Conservation (phyloP, 441 rosid species). For the Sinapis alba region DNA sequence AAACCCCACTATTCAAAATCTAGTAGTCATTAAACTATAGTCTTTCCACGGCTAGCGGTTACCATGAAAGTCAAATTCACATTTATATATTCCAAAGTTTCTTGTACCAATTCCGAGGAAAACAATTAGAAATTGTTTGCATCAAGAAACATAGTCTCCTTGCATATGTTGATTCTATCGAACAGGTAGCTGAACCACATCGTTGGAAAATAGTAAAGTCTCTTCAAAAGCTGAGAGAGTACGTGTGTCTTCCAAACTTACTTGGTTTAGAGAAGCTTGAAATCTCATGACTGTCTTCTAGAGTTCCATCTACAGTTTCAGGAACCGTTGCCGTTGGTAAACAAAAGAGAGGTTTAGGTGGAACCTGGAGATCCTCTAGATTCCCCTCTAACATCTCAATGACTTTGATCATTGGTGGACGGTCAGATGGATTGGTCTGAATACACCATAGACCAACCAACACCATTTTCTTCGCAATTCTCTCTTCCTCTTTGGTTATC, state of each 20-base stretch:
- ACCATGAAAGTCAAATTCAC: too few species aligned
- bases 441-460: conserved; percentile 3
- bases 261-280: background rate
- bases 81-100: background rate
- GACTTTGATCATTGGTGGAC: background rate
- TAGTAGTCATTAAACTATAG: too few species aligned
- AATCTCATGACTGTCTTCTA: background rate
- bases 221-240: background rate
- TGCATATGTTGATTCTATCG: background rate
- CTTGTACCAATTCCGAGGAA: background rate
- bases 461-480: background rate
- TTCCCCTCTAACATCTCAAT: background rate
- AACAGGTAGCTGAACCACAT: background rate
- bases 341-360: conserved; percentile 1
- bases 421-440: background rate
- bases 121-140: too few species aligned
- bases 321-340: background rate
- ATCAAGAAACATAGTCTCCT: too few species aligned
- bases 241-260: background rate
- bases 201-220: background rate
- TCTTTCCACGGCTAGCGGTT: too few species aligned
- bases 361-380: background rate
- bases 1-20: too few species aligned
- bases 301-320: background rate
- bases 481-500: background rate